Evolutionary conservation across 495 filamentous ascomycete species (phyloP).

Genomic region (Hypoxylon fragiforme): DNA sequence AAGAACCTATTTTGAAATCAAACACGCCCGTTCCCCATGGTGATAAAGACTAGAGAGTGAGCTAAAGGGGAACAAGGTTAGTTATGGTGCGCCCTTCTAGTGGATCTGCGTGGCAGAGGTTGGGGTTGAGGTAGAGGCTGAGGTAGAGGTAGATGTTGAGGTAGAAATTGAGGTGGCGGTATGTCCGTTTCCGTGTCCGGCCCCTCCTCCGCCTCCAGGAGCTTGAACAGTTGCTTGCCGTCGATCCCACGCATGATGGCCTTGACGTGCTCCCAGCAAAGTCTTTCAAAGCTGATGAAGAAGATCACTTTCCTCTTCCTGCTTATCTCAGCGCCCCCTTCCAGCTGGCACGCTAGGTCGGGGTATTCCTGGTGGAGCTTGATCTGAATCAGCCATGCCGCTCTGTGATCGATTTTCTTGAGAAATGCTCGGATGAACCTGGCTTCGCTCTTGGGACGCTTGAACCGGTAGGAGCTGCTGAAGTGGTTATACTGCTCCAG

Average conservation of each 20-base stretch:
- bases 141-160: too few relatives aligned
- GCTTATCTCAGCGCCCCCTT: slow-evolving; percentile 7
- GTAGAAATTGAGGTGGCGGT: neutral
- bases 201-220: slow-evolving; percentile 8
- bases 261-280: slow-evolving; percentile 27
- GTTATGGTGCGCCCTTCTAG: too few relatives aligned
- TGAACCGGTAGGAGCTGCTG: slow-evolving; percentile 23
- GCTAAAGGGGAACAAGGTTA: too few relatives aligned
- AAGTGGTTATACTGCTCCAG: slow-evolving; percentile 32
- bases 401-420: slow-evolving; percentile 15
- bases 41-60: neutral
- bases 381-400: slow-evolving; percentile 19
- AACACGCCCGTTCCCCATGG: neutral
- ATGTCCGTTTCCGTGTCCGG: neutral
- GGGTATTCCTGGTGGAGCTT: slow-evolving; percentile 20
- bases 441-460: slow-evolving; percentile 25
- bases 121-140: too few relatives aligned
- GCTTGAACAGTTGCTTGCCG: slow-evolving; percentile 16
- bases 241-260: slow-evolving; percentile 15
- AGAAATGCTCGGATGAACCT: slow-evolving; percentile 23
- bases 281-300: slow-evolving; percentile 7
- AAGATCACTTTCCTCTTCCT: slow-evolving; percentile 9
- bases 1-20: neutral
- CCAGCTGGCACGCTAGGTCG: slow-evolving; percentile 4
- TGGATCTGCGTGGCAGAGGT: too few relatives aligned